phyloP scores from a whole-genome alignment of 805 yeast species.

The Zygosaccharomyces bailii region DNA sequence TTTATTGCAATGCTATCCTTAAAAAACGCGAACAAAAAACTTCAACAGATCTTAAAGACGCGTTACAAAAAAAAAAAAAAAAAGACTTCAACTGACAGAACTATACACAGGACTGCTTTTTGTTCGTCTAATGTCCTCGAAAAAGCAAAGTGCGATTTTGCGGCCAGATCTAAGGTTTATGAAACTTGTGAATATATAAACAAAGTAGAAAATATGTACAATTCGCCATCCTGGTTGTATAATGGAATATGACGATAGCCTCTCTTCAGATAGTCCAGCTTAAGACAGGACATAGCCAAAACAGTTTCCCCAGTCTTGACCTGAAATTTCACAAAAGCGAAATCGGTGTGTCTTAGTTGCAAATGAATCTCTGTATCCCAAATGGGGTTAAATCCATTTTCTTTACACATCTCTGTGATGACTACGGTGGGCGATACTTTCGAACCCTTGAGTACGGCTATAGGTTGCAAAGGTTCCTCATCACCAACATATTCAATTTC shows the following conservation, averaged over 20 bases:
- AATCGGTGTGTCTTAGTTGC: slow-evolving; percentile 36
- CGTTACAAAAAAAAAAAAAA: not conserved
- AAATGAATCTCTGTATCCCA: slow-evolving; percentile 65
- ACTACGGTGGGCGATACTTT: slow-evolving; percentile 13
- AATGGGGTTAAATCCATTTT: slow-evolving; percentile 83
- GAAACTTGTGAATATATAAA: slow-evolving; percentile 37
- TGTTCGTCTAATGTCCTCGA: too few species aligned
- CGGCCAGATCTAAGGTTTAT: too few species aligned
- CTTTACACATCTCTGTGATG: slow-evolving; percentile 39
- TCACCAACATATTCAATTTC: slow-evolving; percentile 23
- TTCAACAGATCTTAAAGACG: slow-evolving; percentile 2
- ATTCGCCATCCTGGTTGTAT: slow-evolving; percentile 78
- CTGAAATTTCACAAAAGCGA: slow-evolving; percentile 55
- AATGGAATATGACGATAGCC: slow-evolving; percentile 85
- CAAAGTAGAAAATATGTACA: slow-evolving; percentile 55
- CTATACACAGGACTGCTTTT: too few species aligned
- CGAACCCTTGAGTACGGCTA: slow-evolving; percentile 24
- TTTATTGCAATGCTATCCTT: slow-evolving; percentile 5
- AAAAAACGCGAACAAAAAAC: slow-evolving; percentile 4
- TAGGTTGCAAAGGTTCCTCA: slow-evolving; percentile 22
- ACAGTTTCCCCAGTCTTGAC: slow-evolving; percentile 43
- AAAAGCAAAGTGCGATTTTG: too few species aligned
- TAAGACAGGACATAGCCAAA: slow-evolving; percentile 60
- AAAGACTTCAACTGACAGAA: not conserved
- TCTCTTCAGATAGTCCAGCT: slow-evolving; percentile 57